Conservation (phyloP, 257 asterid species). For the Dorcoceras hygrometricum region DNA sequence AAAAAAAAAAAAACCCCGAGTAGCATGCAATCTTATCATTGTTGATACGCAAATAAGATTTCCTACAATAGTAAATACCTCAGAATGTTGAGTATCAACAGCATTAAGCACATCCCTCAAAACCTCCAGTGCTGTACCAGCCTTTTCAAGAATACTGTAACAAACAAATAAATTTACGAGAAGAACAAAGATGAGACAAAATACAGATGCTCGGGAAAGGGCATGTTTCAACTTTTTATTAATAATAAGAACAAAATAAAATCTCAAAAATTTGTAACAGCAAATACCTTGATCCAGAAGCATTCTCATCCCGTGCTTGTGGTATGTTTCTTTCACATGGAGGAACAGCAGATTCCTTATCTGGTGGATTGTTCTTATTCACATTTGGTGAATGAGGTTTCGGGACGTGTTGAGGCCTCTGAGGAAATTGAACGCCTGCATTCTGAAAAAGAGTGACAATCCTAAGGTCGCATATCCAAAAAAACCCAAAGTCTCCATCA, state of each 20-base stretch:
- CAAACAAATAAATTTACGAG: background rate
- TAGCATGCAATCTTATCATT: background rate
- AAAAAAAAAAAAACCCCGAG: too few species aligned
- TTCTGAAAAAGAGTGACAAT: constrained; percentile 46
- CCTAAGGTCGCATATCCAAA: constrained; percentile 10
- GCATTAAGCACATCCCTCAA: constrained; percentile 83
- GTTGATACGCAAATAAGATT: background rate
- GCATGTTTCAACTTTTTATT: background rate
- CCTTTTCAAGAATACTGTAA: constrained; percentile 79
- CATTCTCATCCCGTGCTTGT: constrained; percentile 41
- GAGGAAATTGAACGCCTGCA: constrained; percentile 90
- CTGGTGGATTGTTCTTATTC: constrained; percentile 39
- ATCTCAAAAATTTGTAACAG: background rate
- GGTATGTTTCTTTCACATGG: constrained; percentile 40
- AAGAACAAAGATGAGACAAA: background rate
- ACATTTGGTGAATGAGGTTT: constrained; percentile 38
- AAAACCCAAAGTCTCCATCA: background rate
- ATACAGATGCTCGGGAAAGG: background rate
- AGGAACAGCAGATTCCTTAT: constrained; percentile 39
- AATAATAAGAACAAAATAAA: background rate
- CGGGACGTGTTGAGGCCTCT: constrained; percentile 47
- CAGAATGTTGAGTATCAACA: constrained; percentile 62
- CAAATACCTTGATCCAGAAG: constrained; percentile 68
- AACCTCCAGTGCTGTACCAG: constrained; percentile 84
- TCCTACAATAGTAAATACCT: constrained; percentile 46